phyloP scores from a whole-genome alignment of 352 stramenopile species.

The Globisporangium apiculatum region DNA sequence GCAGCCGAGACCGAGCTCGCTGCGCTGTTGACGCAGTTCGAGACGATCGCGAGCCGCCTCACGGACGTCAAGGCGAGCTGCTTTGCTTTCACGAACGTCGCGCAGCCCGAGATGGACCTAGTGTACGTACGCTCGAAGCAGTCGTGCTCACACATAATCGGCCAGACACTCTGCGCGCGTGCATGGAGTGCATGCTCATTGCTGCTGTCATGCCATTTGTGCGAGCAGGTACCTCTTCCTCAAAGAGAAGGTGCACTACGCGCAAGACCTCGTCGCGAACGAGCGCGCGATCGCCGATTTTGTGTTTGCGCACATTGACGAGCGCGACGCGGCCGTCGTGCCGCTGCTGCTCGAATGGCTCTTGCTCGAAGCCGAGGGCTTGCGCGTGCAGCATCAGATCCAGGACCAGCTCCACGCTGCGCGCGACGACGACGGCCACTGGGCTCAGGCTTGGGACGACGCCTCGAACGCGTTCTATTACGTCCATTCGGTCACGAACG shows the following conservation, averaged over 20 bases:
- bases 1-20: slow-evolving; percentile 39
- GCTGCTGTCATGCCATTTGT: not conserved
- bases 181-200: too few relatives aligned
- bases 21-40: slow-evolving; percentile 34
- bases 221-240: slow-evolving; percentile 56
- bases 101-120: slow-evolving; percentile 46
- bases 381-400: slow-evolving; percentile 56
- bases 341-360: slow-evolving; percentile 72
- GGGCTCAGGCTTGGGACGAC: slow-evolving; percentile 66
- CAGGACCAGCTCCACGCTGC: slow-evolving; percentile 42
- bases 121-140: slow-evolving; percentile 26
- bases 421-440: slow-evolving; percentile 41
- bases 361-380: slow-evolving; percentile 58
- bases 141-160: too few relatives aligned
- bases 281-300: slow-evolving; percentile 60
- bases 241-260: slow-evolving; percentile 76
- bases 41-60: slow-evolving; percentile 39
- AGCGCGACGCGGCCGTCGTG: slow-evolving; percentile 47
- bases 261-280: slow-evolving; percentile 59
- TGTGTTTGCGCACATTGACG: slow-evolving; percentile 50
- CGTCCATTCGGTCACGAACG: slow-evolving; percentile 40
- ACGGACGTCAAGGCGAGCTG: slow-evolving; percentile 59
- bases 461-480: slow-evolving; percentile 55
- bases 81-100: slow-evolving; percentile 60
- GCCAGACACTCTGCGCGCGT: too few relatives aligned